Evolutionary conservation across 805 yeast species (phyloP), one percentile per base, ranked within the genome.

Genomic region (Saturnispora serradocipensis): DNA sequence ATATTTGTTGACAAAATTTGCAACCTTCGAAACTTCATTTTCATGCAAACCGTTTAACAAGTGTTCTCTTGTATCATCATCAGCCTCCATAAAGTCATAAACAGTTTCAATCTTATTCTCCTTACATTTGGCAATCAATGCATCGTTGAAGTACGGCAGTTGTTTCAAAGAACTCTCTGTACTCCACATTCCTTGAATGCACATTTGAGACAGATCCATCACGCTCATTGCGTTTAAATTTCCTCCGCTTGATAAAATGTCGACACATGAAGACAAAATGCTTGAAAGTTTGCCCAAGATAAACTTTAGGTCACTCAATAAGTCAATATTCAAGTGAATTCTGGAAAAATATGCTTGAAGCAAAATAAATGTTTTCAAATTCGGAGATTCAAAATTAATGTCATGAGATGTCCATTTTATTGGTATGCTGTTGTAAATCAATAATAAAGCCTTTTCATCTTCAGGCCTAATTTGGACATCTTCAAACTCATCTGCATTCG

Each of bases 121-220:
- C 36, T 68, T 59, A 61, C 93, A 84, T 46, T 84, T 72, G 20
- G 68, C 66, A 39, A 88, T 63, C 13, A 82, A 73, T 0, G 64
- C 74, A 1, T 66, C 74, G 5, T 60, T 60, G 49, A 89, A 78
- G 58, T 71, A 76, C 2, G 99, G 99, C 35, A 91, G 72, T 66
- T 91, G 99, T 59, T 77, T 79, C 60, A 91, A 73, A 2, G 93
- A 84, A 46, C 78, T 78, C 51, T 86, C 96, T 7, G 80, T 72
- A 57, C 81, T 86, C 95, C 96, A 88, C 25, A 86, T 71, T 0
- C 86, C 95, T 64, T 91, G 98, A 1, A 84, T 79, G 6, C 88
- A 67, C 95, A 88, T 86, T 63, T 93, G 99, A 1, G 86, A 76
- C 48, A 89, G 63, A 62, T 93, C 97, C 86, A 93, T 86, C 0